Base-by-base conservation (phyloP, 768 basidiomycete species). In the Asterophora lycoperdoides region DNA sequence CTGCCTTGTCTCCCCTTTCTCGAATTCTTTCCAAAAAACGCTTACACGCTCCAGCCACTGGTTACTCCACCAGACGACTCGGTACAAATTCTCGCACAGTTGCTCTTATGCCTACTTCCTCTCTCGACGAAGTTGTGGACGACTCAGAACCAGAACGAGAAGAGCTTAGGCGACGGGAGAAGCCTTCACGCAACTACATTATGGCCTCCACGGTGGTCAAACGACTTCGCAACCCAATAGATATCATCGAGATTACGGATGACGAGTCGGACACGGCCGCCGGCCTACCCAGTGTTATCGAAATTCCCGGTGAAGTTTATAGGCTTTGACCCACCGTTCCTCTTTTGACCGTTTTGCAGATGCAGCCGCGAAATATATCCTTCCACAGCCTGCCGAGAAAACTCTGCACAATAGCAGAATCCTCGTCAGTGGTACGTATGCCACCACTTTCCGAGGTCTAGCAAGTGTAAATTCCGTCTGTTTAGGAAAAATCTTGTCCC, bases 141-240 rank as follows among this genome's bases (percentile, higher is more conserved):
- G 86, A 89, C 64, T 87, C 85, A 0, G 86, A 87, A 62, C 84
- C 84, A 15, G 86, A 88, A 61, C 71, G 83, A 48, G 76, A 79
- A 55, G 67, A 65, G 53, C 41, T 57, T 33, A 68, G 62, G 46
- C 52, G 48, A 29, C 51, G 58, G 42, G 61, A 62, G 44, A 51
- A 36, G 35, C 34, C 33, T 14, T 41, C 51, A 52, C 47, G 40
- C 8, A 41, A 46, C 48, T 36, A 38, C 41, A 37, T 33, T 40
- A 19, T 34, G 28, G 38, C 32, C 18, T 41, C 10, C 13, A 32
- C 15, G 26, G n/a, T 19, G 4, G 18, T 20, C 19, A 41, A 28
- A 23, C 39, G 14, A 7, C 4, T 32, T 2, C 39, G 34, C 29
- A 28, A 18, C 14, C 9, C 45, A 8, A 37, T 18, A 11, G 44